phyloP scores from a whole-genome alignment of 2,329 filamentous ascomycete genomes.

The Ophidiomyces ophidiicola region DNA sequence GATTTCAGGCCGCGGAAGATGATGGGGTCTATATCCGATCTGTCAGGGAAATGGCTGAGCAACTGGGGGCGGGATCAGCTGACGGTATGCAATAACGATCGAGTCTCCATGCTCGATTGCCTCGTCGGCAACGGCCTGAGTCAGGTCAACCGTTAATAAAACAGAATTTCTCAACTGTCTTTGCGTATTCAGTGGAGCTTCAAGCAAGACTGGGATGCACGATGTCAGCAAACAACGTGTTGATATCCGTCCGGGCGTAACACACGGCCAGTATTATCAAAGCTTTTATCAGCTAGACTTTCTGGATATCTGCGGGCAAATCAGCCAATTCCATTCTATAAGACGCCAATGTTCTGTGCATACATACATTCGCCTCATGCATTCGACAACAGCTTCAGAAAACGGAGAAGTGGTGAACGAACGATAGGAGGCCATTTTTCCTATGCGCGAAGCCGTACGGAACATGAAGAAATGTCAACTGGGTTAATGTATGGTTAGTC shows the following conservation, averaged over 20 bases:
- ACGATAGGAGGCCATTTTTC: conserved; percentile 13
- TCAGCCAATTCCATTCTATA: conserved; percentile 3
- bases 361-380: conserved; percentile 66
- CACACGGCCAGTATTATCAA: conserved; percentile 96
- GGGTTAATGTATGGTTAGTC: no score
- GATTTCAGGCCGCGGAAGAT: conserved; percentile 91
- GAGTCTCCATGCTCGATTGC: conserved; percentile 65
- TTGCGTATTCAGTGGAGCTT: conserved; percentile 51
- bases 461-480: conserved; percentile 15
- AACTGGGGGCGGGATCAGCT: conserved; percentile 18
- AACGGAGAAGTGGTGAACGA: conserved; percentile 43
- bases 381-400: conserved; percentile 56
- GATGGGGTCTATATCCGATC: conserved; percentile 54
- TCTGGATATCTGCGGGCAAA: conserved; percentile 61
- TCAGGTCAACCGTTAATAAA: conserved; percentile 82
- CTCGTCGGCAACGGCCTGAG: conserved; percentile 76
- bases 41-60: background rate
- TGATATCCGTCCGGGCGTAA: background rate
- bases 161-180: conserved; percentile 52
- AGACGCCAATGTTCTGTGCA: background rate
- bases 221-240: background rate
- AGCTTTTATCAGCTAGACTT: conserved; percentile 73
- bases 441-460: conserved; percentile 9
- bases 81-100: conserved; percentile 82
- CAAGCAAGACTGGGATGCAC: conserved; percentile 54